These are phyloP conservation scores for Verticillium longisporum DNA, from an alignment of 2,329 filamentous ascomycete genomes.

Conservation along the genomic window DNA sequence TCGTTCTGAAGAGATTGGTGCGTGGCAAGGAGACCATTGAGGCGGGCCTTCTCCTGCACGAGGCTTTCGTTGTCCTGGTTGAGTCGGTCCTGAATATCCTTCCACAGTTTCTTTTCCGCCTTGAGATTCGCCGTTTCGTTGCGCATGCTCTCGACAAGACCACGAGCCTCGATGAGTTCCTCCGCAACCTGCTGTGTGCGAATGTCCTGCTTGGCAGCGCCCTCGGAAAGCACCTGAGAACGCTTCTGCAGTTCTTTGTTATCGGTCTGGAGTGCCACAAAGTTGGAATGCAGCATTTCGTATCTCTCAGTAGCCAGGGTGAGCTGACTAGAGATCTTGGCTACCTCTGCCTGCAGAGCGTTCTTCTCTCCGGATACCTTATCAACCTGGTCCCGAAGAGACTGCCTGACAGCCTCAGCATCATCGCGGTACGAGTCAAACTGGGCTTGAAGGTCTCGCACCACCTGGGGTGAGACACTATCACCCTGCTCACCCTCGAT, in stretches of 20 bases:
- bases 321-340: conserved; percentile 73
- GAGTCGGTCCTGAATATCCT: conserved; percentile 83
- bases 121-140: conserved; percentile 90
- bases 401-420: conserved; percentile 70
- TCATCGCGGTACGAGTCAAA: conserved; percentile 89
- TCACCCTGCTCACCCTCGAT: conserved; percentile 51
- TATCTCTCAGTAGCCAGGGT: conserved; percentile 76
- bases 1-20: conserved; percentile 90
- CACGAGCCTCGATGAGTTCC: conserved; percentile 81
- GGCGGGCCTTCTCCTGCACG: conserved; percentile 73
- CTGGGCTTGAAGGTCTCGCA: conserved; percentile 83
- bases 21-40: conserved; percentile 76
- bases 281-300: conserved; percentile 86
- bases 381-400: conserved; percentile 79
- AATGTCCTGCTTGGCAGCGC: conserved; percentile 82
- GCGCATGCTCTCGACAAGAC: conserved; percentile 76
- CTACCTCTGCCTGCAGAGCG: conserved; percentile 73
- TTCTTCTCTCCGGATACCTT: conserved; percentile 76
- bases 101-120: conserved; percentile 91
- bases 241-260: conserved; percentile 83
- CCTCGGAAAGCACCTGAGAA: conserved; percentile 68
- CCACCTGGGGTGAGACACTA: conserved; percentile 48
- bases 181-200: conserved; percentile 87
- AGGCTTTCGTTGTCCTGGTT: conserved; percentile 82
- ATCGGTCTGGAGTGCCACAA: conserved; percentile 73